These are phyloP conservation scores for Elymus sibiricus DNA, from an alignment of 176 grass and related monocot genomes.

Conservation along the genomic window DNA sequence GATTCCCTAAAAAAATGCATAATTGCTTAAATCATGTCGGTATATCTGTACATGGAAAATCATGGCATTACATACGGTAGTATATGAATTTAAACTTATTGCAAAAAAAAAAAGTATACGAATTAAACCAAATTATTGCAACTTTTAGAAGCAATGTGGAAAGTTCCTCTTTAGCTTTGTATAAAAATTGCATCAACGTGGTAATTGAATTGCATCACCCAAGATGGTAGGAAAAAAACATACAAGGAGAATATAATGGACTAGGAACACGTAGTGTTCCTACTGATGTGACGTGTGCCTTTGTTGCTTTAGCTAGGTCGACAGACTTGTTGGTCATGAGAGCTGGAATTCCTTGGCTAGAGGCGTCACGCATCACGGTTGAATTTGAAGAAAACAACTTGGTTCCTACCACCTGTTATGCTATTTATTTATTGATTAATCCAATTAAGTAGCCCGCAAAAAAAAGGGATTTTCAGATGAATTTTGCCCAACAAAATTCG, in stretches of 20 bases:
- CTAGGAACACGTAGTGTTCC: slow-evolving; percentile 4
- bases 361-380: neutral
- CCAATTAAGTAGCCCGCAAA: neutral
- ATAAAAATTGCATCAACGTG: neutral
- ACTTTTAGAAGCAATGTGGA: neutral
- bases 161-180: neutral
- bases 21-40: neutral
- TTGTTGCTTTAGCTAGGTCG: neutral
- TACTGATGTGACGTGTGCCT: slow-evolving; percentile 6
- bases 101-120: neutral
- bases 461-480: neutral
- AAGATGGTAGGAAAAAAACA: neutral
- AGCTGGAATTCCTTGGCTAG: slow-evolving; percentile 13
- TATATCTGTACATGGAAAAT: neutral
- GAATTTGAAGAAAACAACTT: slow-evolving; percentile 11
- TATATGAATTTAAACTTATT: too few relatives aligned
- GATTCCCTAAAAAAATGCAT: neutral
- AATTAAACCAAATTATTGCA: neutral
- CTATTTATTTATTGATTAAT: neutral
- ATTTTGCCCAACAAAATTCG: neutral
- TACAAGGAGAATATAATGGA: neutral
- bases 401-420: neutral
- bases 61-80: neutral
- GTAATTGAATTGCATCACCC: neutral
- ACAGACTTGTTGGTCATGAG: neutral